These are phyloP conservation scores for Verticillium dahliae DNA, from an alignment of 2,329 filamentous ascomycete species.

Conservation along the genomic window DNA sequence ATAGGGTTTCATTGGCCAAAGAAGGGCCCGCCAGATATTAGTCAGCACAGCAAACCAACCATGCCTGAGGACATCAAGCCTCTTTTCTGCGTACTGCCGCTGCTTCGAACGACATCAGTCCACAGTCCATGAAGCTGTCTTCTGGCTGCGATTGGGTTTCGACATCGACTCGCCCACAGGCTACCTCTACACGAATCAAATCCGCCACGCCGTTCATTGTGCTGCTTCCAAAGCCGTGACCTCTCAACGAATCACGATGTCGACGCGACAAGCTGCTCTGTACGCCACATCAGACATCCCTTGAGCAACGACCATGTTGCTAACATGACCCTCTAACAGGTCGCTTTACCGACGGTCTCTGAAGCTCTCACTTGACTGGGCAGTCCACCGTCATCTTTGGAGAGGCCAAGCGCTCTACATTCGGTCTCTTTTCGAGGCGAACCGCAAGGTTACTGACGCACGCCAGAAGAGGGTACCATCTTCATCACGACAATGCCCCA, in stretches of 20 bases:
- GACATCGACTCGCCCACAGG: background rate
- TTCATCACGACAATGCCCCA: background rate
- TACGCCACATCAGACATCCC: slow-evolving; percentile 25
- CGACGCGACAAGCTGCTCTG: slow-evolving; percentile 43
- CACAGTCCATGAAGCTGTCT: background rate
- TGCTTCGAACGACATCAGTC: background rate
- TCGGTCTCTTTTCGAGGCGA: slow-evolving; percentile 89
- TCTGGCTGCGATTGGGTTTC: background rate
- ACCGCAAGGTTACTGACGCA: slow-evolving; percentile 76
- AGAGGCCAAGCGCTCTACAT: slow-evolving; percentile 95
- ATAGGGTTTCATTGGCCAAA: background rate
- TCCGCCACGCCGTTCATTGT: background rate
- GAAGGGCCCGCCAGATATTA: fast-evolving
- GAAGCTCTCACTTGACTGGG: slow-evolving; percentile 93
- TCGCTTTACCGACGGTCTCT: slow-evolving; percentile 86
- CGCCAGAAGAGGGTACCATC: slow-evolving; percentile 72
- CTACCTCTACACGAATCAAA: background rate
- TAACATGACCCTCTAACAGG: slow-evolving; percentile 25
- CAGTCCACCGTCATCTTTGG: slow-evolving; percentile 88
- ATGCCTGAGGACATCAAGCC: background rate
- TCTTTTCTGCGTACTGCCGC: background rate
- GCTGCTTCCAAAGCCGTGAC: background rate
- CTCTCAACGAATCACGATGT: slow-evolving; percentile 24
- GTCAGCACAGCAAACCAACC: background rate
- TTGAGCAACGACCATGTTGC: background rate